Percentiles rank a stretch among this genome's conserved stretches.
Conservation (phyloP, 345 rosid genomes). For the Aurinia saxatilis region DNA sequence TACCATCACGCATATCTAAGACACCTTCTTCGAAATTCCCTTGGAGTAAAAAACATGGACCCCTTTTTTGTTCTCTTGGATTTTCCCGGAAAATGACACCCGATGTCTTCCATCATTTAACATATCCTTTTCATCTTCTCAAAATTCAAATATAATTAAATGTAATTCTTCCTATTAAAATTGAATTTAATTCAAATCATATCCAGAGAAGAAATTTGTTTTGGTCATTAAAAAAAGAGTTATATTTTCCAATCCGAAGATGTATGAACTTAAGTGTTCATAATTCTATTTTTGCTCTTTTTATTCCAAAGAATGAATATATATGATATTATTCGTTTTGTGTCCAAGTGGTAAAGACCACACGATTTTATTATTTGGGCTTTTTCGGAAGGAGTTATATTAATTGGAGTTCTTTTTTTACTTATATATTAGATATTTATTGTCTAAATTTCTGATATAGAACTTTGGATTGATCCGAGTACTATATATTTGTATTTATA, state of each 20-base stretch:
- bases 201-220: not conserved
- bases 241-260: not conserved
- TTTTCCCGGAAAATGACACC: slow-evolving; percentile 19
- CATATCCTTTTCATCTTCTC: not conserved
- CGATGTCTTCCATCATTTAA: not conserved
- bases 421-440: too few relatives aligned
- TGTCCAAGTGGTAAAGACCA: too few relatives aligned
- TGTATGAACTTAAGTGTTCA: not conserved
- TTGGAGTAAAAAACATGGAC: slow-evolving; percentile 10
- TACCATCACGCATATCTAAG: slow-evolving; percentile 7
- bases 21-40: slow-evolving; percentile 30
- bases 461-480: too few relatives aligned
- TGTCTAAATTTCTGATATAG: too few relatives aligned
- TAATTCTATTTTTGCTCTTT: not conserved
- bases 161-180: not conserved
- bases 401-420: too few relatives aligned
- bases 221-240: not conserved
- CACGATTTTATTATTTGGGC: too few relatives aligned
- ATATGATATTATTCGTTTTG: too few relatives aligned
- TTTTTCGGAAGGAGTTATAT: too few relatives aligned
- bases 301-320: not conserved
- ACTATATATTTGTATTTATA: too few relatives aligned
- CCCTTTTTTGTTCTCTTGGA: slow-evolving; percentile 17
- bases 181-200: not conserved
- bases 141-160: not conserved